Evolutionary conservation across 495 filamentous ascomycete species (phyloP).

Genomic region (Parmelia sp.): DNA sequence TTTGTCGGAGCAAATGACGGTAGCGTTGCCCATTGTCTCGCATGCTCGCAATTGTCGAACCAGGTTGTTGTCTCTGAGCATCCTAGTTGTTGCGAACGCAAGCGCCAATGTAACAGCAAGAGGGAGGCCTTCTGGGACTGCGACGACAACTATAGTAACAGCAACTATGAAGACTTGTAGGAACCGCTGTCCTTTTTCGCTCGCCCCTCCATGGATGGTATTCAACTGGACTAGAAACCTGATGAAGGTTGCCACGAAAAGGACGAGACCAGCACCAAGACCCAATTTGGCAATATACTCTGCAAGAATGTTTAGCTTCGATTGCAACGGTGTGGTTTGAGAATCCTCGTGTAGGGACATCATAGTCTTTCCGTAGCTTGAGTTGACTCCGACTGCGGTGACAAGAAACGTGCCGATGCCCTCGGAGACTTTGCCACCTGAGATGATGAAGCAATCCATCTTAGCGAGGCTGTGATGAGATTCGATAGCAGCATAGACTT

Average conservation of each 20-base stretch:
- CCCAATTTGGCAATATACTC: conserved; percentile 94
- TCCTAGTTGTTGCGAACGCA: conserved; percentile 88
- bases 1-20: conserved; percentile 94
- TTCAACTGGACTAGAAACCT: conserved; percentile 70
- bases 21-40: conserved; percentile 98
- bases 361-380: conserved; percentile 85
- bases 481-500: conserved; percentile 76
- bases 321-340: conserved; percentile 90
- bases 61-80: conserved; percentile 93
- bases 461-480: conserved; percentile 68
- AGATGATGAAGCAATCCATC: conserved; percentile 90
- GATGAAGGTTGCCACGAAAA: conserved; percentile 92
- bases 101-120: conserved; percentile 89
- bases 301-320: conserved; percentile 83
- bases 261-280: conserved; percentile 68
- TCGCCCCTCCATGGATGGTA: conserved; percentile 43
- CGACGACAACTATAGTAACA: conserved; percentile 91
- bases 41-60: conserved; percentile 87
- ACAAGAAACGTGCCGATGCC: conserved; percentile 82
- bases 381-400: conserved; percentile 81
- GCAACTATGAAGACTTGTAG: conserved; percentile 91
- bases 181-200: conserved; percentile 79
- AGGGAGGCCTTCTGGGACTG: conserved; percentile 88
- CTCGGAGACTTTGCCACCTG: conserved; percentile 86
- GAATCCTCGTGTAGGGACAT: conserved; percentile 86